Conservation (phyloP, 371 early-diverging fungal species). For the Conidiobolus incongruus region DNA sequence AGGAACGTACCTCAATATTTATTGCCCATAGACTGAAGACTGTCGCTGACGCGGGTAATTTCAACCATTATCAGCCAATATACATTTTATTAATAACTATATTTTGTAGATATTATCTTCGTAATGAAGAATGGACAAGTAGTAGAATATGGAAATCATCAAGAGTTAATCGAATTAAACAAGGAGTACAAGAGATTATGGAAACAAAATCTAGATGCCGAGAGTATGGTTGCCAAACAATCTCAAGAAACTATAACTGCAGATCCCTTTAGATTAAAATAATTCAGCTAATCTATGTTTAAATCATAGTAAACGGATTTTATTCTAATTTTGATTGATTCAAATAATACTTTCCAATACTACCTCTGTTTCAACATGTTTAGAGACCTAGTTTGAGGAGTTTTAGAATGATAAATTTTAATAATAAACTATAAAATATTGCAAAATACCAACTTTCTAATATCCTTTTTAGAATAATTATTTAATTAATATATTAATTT, state of each 20-base stretch:
- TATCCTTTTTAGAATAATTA: no score
- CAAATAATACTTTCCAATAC: no score
- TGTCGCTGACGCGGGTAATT: conserved; percentile 45
- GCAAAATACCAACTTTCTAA: no score
- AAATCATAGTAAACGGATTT: no score
- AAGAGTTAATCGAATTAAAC: not conserved
- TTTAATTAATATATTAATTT: no score
- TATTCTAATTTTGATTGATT: no score
- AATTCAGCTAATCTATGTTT: not conserved
- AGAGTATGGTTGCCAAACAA: conserved; percentile 32
- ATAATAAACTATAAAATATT: no score
- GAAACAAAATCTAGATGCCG: no score
- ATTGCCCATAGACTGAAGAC: conserved; percentile 61
- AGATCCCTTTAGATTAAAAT: not conserved
- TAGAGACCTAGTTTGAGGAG: no score
- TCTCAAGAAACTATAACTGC: not conserved
- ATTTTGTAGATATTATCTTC: conserved; percentile 2
- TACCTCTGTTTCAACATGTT: no score
- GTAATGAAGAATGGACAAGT: not conserved
- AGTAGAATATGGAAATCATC: not conserved
- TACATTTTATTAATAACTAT: not conserved
- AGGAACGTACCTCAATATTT: conserved; percentile 42
- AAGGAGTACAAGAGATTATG: not conserved
- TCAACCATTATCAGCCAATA: not conserved
- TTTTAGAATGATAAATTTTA: no score